Conservation (phyloP, 192 early-diverging fungal species). For the Dimargaris verticillata region DNA sequence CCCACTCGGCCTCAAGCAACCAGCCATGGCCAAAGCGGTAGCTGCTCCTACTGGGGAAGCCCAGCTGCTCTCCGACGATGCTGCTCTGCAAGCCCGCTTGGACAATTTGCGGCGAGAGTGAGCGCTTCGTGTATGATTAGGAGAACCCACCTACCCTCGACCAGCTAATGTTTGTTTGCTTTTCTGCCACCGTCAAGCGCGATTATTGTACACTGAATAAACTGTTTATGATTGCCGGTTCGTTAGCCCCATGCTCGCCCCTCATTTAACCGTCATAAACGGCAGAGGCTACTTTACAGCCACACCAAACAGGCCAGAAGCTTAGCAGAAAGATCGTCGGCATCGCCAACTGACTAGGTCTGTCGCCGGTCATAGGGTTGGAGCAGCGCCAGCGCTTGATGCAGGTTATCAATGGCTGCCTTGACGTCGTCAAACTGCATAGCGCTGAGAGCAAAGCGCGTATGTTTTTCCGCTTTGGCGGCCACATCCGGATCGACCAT, state of each 20-base stretch:
- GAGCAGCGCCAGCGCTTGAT: slow-evolving; percentile 39
- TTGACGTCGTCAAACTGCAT: slow-evolving; percentile 86
- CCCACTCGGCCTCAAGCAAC: background rate
- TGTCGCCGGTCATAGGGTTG: slow-evolving; percentile 11
- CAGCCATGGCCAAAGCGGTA: background rate
- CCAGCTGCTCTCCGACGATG: slow-evolving; percentile 27
- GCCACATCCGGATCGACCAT: slow-evolving; percentile 34
- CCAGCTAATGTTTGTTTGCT: slow-evolving; percentile 6
- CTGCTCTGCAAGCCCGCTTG: slow-evolving; percentile 74
- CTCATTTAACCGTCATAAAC: too few relatives aligned
- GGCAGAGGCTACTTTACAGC: too few relatives aligned
- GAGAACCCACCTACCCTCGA: background rate
- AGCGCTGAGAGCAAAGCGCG: slow-evolving; percentile 85
- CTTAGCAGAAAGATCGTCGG: too few relatives aligned
- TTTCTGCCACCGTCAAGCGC: too few relatives aligned
- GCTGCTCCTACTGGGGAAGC: background rate
- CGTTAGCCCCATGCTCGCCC: background rate
- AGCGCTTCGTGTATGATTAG: slow-evolving; percentile 8
- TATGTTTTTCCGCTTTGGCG: slow-evolving; percentile 64
- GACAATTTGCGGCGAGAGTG: slow-evolving; percentile 79
- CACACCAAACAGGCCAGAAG: too few relatives aligned
- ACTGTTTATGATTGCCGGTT: too few relatives aligned
- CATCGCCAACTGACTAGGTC: too few relatives aligned
- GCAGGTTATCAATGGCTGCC: slow-evolving; percentile 63
- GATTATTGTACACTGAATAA: too few relatives aligned